phyloP scores from a whole-genome alignment of 2,329 filamentous ascomycete genomes.

The Ascochyta pisi region DNA sequence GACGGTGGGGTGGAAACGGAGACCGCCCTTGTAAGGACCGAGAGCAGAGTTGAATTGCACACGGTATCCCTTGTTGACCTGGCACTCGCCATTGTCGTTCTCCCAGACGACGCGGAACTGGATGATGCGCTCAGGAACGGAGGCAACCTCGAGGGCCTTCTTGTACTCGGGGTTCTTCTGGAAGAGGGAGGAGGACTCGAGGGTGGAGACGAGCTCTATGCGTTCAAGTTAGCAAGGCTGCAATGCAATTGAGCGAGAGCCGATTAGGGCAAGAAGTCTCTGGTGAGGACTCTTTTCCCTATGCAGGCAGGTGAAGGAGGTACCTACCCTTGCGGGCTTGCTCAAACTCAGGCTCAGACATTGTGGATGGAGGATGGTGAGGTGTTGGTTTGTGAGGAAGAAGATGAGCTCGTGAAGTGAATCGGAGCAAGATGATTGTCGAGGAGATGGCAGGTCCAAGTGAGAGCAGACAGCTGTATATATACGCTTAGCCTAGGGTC shows the following conservation, averaged over 20 bases:
- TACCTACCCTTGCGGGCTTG: constrained; percentile 91
- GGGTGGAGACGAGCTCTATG: constrained; percentile 88
- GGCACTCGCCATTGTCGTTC: constrained; percentile 85
- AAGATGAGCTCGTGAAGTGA: constrained; percentile 18
- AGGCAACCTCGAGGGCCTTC: constrained; percentile 84
- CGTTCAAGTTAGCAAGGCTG: constrained; percentile 20
- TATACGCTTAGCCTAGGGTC: constrained; percentile 27
- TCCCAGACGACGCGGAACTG: constrained; percentile 99
- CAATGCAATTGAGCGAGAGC: not conserved
- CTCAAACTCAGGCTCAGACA: constrained; percentile 98
- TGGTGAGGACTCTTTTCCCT: not conserved
- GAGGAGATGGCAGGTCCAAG: constrained; percentile 11
- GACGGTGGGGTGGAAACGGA: constrained; percentile 91
- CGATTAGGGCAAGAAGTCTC: not conserved
- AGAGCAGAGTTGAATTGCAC: constrained; percentile 99
- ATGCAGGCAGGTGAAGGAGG: not conserved
- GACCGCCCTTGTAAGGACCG: constrained; percentile 96
- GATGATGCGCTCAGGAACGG: constrained; percentile 92
- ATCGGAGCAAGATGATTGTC: constrained; percentile 17
- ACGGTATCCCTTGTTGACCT: constrained; percentile 94
- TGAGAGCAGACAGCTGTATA: constrained; percentile 34
- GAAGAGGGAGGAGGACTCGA: constrained; percentile 94
- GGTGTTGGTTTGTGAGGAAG: constrained; percentile 11
- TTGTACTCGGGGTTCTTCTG: constrained; percentile 93
- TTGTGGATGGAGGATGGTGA: constrained; percentile 48